Evolutionary conservation across 208 protist species (phyloP), one percentile per base, ranked within the genome.

Genomic region (Perkinsela sp.): DNA sequence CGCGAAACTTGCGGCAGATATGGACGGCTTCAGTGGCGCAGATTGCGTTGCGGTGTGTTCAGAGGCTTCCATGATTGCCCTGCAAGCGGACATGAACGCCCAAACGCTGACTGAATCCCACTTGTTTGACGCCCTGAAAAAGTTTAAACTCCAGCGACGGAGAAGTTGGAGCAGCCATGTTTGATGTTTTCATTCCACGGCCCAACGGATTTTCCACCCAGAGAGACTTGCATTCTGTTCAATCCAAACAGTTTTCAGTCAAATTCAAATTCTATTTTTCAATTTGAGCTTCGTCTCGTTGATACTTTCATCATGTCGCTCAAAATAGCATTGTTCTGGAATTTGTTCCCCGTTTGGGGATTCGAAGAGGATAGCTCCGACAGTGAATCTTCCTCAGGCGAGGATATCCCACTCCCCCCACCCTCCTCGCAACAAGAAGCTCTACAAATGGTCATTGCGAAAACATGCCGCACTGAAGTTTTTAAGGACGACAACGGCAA

Each of bases 41-140:
- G 95, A 98, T 74, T 80, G 96, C 65, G 91, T 90, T 31, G 84
- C 89, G 15, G 73, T 96, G 1, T 94, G 88, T 77, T 86, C 86
- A 1, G 92, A 96, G 74, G 92, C 93, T 0, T 89, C 93, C 76
- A 88, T 96, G 77, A 79, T 82, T 69, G 89, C 93, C 16, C 83
- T 97, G n/a, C 78, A 91, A 30, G 83, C 94, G 30, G 72, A 86
- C 69, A 31, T 78, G 28, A 16, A 77, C 28, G 76, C 80, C n/a
- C 65, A 68, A 28, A 69, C 31, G 30, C 69, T 94, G 1, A 67
- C 72, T 2, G 30, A 72, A 31, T 68, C 31, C 1, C 80, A 92
- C 68, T 74, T 94, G 30, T 65, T 83, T 0, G 32, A 31, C 0
- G 86, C 85, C 2, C 70, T 90, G 65, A 1, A 29, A 16, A 83